Percentiles rank a stretch among this genome's conserved stretches.
phyloP scores from a whole-genome alignment of 23 red algal species.

The Gracilaria domingensis region DNA sequence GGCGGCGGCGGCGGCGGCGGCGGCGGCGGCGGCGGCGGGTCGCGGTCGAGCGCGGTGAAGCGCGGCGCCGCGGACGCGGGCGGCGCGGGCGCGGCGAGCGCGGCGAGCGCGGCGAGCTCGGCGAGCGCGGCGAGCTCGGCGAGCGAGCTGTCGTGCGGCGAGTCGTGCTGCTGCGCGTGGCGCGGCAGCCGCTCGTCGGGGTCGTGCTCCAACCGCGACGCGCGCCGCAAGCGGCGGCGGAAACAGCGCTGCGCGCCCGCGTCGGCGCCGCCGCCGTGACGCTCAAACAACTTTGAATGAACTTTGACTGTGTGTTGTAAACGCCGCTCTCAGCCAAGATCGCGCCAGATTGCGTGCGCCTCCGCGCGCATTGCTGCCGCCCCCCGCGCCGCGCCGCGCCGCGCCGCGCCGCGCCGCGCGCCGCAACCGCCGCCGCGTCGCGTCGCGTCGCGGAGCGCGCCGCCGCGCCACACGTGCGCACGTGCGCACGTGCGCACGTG shows the following conservation, averaged over 20 bases:
- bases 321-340: too few relatives aligned
- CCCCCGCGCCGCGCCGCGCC: too few relatives aligned
- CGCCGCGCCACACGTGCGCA: too few relatives aligned
- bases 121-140: conserved; percentile 1
- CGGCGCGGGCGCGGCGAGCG: neutral
- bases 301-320: too few relatives aligned
- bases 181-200: neutral
- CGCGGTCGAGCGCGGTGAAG: neutral
- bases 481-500: too few relatives aligned
- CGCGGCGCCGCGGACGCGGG: too few relatives aligned
- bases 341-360: neutral
- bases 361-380: neutral
- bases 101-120: neutral
- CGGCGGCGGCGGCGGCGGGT: too few relatives aligned
- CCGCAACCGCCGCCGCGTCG: too few relatives aligned
- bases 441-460: neutral
- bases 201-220: neutral
- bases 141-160: neutral
- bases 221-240: neutral
- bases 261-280: too few relatives aligned
- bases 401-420: neutral
- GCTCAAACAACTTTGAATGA: too few relatives aligned
- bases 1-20: neutral
- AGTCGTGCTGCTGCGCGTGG: neutral
- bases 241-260: neutral